Conservation (phyloP, 2,329 filamentous ascomycete genomes). For the Colletotrichum aenigma region DNA sequence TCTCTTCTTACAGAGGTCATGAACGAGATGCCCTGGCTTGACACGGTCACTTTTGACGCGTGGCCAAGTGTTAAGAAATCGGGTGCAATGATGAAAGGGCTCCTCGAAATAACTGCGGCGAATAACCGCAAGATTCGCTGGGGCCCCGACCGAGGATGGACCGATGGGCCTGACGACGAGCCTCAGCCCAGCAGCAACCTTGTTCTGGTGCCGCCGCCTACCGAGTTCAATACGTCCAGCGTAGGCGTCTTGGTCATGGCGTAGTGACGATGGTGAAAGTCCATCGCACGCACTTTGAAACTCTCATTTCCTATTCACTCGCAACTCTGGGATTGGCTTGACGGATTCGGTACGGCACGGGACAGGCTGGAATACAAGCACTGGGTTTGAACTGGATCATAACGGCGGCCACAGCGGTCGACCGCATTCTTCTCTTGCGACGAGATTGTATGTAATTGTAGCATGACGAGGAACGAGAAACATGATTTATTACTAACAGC, state of each 20-base stretch:
- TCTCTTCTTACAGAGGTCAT: conserved; percentile 62
- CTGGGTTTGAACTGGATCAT: not conserved
- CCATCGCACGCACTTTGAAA: not conserved
- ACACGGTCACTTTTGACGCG: conserved; percentile 71
- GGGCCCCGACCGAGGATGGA: conserved; percentile 73
- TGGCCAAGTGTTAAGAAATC: conserved; percentile 68
- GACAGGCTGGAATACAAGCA: not conserved
- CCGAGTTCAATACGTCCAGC: not conserved
- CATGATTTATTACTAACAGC: not conserved
- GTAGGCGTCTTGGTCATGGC: conserved; percentile 21
- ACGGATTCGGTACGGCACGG: not conserved
- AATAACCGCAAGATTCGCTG: conserved; percentile 63
- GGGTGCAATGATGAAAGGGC: conserved; percentile 66
- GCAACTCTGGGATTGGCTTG: not conserved
- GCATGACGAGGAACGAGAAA: conserved; percentile 15
- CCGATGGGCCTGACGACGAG: conserved; percentile 50
- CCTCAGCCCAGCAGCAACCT: conserved; percentile 13
- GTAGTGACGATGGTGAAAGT: not conserved
- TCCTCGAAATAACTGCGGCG: conserved; percentile 57
- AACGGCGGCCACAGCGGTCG: not conserved
- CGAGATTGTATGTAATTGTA: conserved; percentile 15
- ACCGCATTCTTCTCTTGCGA: not conserved
- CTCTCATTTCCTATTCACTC: not conserved
- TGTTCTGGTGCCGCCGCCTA: not conserved
- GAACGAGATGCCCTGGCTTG: conserved; percentile 57